A percentile compares a stretch with the other conserved stretches of the same genome.
Evolutionary conservation across 768 basidiomycete species (phyloP).

Genomic region (Boletus eberwhitei): DNA sequence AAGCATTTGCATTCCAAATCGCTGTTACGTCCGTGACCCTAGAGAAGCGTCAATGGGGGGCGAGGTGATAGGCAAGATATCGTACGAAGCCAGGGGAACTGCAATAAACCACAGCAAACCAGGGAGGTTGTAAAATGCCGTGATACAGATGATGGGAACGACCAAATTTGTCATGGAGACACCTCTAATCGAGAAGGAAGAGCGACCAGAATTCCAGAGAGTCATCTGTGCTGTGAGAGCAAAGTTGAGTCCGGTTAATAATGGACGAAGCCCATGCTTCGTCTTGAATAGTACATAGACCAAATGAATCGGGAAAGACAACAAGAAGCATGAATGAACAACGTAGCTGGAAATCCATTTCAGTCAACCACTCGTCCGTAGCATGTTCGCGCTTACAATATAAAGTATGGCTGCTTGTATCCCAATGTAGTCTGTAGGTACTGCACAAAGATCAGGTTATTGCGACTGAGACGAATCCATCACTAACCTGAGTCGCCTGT

Average conservation of each 20-base stretch:
- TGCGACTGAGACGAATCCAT: neutral
- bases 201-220: constrained; percentile 3
- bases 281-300: constrained; percentile 55
- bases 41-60: constrained; percentile 7
- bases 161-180: constrained; percentile 37
- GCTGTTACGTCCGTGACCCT: constrained; percentile 85
- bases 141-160: constrained; percentile 21
- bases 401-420: constrained; percentile 86
- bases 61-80: neutral
- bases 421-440: constrained; percentile 74
- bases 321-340: constrained; percentile 76
- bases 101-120: constrained; percentile 74
- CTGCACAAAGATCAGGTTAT: constrained; percentile 36
- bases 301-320: constrained; percentile 84
- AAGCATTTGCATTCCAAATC: constrained; percentile 87
- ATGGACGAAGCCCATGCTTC: constrained; percentile 42
- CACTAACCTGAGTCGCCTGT: constrained; percentile 67
- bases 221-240: constrained; percentile 39
- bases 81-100: constrained; percentile 70
- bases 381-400: constrained; percentile 57
- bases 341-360: constrained; percentile 55
- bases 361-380: neutral
- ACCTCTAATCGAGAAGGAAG: neutral
- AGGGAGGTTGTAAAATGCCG: constrained; percentile 56
- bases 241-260: constrained; percentile 50